Evolutionary conservation across 768 basidiomycete genomes (phyloP).

Genomic region (Tricholomella constricta): DNA sequence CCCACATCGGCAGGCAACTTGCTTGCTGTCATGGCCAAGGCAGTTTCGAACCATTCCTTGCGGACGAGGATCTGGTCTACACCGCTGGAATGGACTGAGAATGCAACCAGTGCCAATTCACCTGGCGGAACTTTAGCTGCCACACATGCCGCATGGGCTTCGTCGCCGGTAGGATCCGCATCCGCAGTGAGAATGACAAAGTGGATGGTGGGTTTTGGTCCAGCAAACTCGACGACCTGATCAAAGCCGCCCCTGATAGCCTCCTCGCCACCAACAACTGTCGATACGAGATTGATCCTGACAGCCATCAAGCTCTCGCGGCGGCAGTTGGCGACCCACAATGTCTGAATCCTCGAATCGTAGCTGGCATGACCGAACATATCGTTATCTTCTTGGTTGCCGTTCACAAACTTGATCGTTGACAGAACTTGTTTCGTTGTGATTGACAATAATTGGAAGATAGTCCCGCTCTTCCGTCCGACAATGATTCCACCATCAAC

Average conservation of each 20-base stretch:
- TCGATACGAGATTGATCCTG: constrained; percentile 69
- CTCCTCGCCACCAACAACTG: constrained; percentile 62
- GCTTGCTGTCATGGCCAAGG: constrained; percentile 52
- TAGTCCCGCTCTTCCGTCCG: constrained; percentile 81
- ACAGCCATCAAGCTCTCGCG: constrained; percentile 84
- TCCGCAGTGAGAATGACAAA: constrained; percentile 87
- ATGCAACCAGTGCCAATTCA: constrained; percentile 80
- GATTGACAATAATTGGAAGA: constrained; percentile 81
- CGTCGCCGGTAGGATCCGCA: constrained; percentile 79
- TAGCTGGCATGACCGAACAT: constrained; percentile 91
- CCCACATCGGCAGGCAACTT: constrained; percentile 60
- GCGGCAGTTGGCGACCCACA: constrained; percentile 87
- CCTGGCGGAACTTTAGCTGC: constrained; percentile 78
- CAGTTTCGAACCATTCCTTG: constrained; percentile 83
- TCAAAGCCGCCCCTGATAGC: constrained; percentile 68
- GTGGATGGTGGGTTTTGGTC: constrained; percentile 84
- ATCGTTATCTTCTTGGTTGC: constrained; percentile 68
- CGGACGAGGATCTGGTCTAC: constrained; percentile 87
- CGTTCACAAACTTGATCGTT: constrained; percentile 77
- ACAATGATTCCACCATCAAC: constrained; percentile 86
- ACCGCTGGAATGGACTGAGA: constrained; percentile 87
- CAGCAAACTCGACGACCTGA: constrained; percentile 80
- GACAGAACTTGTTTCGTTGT: constrained; percentile 74
- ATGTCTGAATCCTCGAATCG: constrained; percentile 80
- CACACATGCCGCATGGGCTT: constrained; percentile 81